These are phyloP conservation scores for Mychonastes homosphaera DNA, from an alignment of 139 green algal species.

Conservation along the genomic window DNA sequence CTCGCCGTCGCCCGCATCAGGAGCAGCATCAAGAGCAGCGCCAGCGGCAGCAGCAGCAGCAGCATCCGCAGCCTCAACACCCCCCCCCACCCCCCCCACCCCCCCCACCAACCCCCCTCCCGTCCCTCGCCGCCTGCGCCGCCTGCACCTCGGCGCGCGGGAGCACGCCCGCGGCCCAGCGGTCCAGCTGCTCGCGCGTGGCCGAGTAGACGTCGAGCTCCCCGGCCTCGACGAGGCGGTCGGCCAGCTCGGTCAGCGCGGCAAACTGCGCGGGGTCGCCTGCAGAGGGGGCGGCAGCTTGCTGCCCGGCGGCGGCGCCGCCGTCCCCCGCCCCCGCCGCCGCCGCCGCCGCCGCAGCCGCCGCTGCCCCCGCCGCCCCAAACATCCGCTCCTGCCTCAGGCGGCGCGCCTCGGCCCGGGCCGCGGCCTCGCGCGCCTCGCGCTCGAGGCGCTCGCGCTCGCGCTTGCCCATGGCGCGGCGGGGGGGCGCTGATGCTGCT, in stretches of 20 bases:
- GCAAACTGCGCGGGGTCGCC: conserved; percentile 14
- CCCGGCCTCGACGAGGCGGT: conserved; percentile 26
- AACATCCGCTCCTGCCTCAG: too few relatives aligned
- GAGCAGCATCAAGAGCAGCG: neutral
- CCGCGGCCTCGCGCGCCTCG: too few relatives aligned
- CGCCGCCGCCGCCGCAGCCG: conserved; percentile 9
- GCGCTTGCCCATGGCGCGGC: conserved; percentile 33
- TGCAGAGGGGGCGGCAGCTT: neutral
- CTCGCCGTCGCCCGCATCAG: conserved; percentile 16
- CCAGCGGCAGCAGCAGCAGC: neutral
- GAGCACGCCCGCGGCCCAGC: conserved; percentile 15
- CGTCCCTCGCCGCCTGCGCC: neutral
- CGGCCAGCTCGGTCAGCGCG: conserved; percentile 30
- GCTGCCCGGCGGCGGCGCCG: neutral
- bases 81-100: too few relatives aligned
- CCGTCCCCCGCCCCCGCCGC: neutral
- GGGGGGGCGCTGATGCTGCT: neutral
- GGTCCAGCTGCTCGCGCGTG: conserved; percentile 17
- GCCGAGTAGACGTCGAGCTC: conserved; percentile 36
- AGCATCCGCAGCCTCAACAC: conserved; percentile 3
- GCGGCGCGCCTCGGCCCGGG: too few relatives aligned
- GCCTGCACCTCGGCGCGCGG: conserved; percentile 7
- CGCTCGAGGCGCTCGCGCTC: conserved; percentile 22
- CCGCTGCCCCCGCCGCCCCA: too few relatives aligned
- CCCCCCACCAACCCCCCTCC: too few relatives aligned